Evolutionary conservation across 805 yeast genomes (phyloP), one percentile per base, ranked within the genome.

Genomic region (Saturnispora diversa): DNA sequence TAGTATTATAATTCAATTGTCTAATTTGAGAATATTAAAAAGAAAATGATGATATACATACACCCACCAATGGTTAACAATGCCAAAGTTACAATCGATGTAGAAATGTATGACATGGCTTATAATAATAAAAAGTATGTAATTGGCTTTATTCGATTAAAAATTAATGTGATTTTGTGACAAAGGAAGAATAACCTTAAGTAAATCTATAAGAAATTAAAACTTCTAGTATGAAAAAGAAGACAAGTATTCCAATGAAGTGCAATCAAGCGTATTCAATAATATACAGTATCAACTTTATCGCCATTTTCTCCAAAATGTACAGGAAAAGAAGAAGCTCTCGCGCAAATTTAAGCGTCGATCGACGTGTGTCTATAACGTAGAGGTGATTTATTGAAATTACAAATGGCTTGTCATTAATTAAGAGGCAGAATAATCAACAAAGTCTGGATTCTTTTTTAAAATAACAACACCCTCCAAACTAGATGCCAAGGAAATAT

Each of bases 401-500:
- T 17, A 16, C 34, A 15, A 31, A 13, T 31, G 11, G 21, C 23
- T 31, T 24, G 13, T 35, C 16, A n/a, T n/a, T n/a, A n/a, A n/a
- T n/a, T n/a, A n/a, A n/a, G n/a, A n/a, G n/a, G 20, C 10, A 5
- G 13, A 23, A 27, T 31, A 35, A 11, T 77, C 85, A 69, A 77
- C 72, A 58, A 68, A 80, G 48, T 85, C 94, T 6, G 94, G 94
- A 54, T 88, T 85, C 69, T 92, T 90, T 68, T 74, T 84, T 60
- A 92, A 71, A 47, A 92, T 85, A 31, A 90, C 97, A 48, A 92
- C 74, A 37, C 98, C 98, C 60, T 92, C 99, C 49, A 92, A 69
- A 32, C 88, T 75, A 43, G 78, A 74, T 9, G 92, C 74, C 51
- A 86, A 71, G 45, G 94, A 77, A 46, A 84, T 70, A 65, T 88